These are phyloP conservation scores for Pseudogymnoascus sp. DNA, from an alignment of 2,329 filamentous ascomycete genomes.

Conservation along the genomic window DNA sequence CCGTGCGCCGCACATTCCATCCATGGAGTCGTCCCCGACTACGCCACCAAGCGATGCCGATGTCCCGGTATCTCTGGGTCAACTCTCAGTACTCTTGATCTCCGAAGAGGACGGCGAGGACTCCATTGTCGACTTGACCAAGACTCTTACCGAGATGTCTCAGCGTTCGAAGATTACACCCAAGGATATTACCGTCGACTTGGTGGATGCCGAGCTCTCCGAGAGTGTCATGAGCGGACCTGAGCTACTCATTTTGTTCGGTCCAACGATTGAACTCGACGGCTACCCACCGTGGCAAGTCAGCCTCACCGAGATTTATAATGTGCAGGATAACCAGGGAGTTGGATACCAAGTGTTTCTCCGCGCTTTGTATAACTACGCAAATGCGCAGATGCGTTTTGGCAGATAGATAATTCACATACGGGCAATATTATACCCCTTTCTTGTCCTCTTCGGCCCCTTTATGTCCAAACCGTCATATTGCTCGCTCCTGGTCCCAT, in stretches of 20 bases:
- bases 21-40: constrained; percentile 44
- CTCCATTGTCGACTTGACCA: constrained; percentile 90
- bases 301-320: constrained; percentile 87
- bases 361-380: constrained; percentile 73
- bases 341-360: constrained; percentile 95
- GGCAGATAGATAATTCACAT: constrained; percentile 45
- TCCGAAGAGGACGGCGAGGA: constrained; percentile 85
- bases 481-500: constrained; percentile 55
- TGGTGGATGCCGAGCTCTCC: constrained; percentile 83
- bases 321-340: constrained; percentile 65
- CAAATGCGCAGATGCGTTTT: constrained; percentile 80
- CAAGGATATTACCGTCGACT: constrained; percentile 73
- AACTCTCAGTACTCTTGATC: constrained; percentile 64
- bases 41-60: constrained; percentile 36
- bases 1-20: constrained; percentile 61
- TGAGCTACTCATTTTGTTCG: constrained; percentile 81
- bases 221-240: constrained; percentile 79
- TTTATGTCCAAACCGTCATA: constrained; percentile 21
- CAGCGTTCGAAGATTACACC: constrained; percentile 77
- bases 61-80: constrained; percentile 31
- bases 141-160: constrained; percentile 90
- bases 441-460: background rate
- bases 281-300: constrained; percentile 98
- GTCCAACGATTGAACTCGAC: constrained; percentile 72
- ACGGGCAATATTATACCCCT: background rate